Base-by-base conservation (phyloP, 176 grass and related monocot genomes). In the Neostapfia colusana region DNA sequence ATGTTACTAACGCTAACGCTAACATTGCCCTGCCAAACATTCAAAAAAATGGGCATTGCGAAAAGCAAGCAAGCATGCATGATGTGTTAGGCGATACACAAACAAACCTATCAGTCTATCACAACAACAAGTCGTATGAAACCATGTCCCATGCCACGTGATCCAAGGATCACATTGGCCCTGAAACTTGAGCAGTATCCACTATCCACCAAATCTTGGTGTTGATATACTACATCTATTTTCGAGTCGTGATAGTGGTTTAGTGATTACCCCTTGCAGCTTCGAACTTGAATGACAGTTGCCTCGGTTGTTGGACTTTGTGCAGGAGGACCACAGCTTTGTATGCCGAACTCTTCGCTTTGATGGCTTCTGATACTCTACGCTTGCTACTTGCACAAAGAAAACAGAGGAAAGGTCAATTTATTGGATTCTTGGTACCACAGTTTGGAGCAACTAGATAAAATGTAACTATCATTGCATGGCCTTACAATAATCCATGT, bases 331-430 rank as follows among this genome's bases (percentile, higher is more conserved):
- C 93, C 90, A 97, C 2, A 85, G 85, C 53, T 66, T 85, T 62
- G 84, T 88, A 54, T 87, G 89, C 43, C 86, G 84, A 70, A 92
- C 79, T 56, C 93, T 89, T 2, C 89, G 84, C 82, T 93, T 97
- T 69, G 76, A 93, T 54, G 87, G 85, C 58, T 91, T 97, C 10
- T 88, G 82, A 43, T 86, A 93, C 43, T 90, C 87, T 63, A 97
- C 84, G 69, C 76, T 86, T 42, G 90, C 93, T 97, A 83, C 66
- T 16, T 50, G 12, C 59, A 21, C 36, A 43, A 46, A 61, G 12
- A 15, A 5, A 63, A 17, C 78, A 58, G 4, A 31, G 72, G 59
- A 80, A 62, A 3, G 21, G 8, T 84, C 24, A 65, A 65, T 43
- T 63, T 7, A 44, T 58, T 0, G 20, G 6, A 20, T 40, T 39